phyloP scores from a whole-genome alignment of 345 rosid species.

The Hibiscus tridactylites region DNA sequence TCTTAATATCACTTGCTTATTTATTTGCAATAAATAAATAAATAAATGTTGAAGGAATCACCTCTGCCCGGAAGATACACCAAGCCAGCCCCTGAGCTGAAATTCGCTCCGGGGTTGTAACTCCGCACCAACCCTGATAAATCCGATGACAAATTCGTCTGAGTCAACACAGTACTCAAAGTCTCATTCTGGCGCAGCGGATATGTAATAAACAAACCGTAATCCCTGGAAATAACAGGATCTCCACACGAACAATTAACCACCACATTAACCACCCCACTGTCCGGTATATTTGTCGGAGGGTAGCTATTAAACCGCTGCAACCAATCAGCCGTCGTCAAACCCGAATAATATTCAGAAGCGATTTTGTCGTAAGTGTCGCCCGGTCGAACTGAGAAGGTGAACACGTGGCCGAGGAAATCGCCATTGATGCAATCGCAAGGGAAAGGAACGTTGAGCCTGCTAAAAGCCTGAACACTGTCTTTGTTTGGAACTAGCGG shows the following conservation, averaged over 20 bases:
- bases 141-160: conserved; percentile 22
- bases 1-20: background rate
- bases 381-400: conserved; percentile 9
- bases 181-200: conserved; percentile 50
- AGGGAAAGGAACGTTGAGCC: conserved; percentile 49
- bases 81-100: conserved; percentile 52
- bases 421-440: conserved; percentile 43
- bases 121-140: conserved; percentile 32
- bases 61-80: conserved; percentile 75
- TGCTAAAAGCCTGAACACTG: conserved; percentile 5
- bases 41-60: conserved; percentile 10
- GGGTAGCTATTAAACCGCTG: conserved; percentile 24
- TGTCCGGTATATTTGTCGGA: conserved; percentile 24
- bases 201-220: conserved; percentile 51
- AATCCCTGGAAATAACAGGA: conserved; percentile 28
- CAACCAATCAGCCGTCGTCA: conserved; percentile 37
- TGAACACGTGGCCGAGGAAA: conserved; percentile 42
- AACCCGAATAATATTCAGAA: conserved; percentile 16
- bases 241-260: conserved; percentile 69
- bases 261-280: conserved; percentile 33
- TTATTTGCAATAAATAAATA: background rate
- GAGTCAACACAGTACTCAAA: conserved; percentile 34
- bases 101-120: conserved; percentile 54
- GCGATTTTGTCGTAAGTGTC: conserved; percentile 38
- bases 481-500: conserved; percentile 25